Conservation (phyloP, 225 moss, liverwort and hornwort species). For the Marchantia polymorpha region DNA sequence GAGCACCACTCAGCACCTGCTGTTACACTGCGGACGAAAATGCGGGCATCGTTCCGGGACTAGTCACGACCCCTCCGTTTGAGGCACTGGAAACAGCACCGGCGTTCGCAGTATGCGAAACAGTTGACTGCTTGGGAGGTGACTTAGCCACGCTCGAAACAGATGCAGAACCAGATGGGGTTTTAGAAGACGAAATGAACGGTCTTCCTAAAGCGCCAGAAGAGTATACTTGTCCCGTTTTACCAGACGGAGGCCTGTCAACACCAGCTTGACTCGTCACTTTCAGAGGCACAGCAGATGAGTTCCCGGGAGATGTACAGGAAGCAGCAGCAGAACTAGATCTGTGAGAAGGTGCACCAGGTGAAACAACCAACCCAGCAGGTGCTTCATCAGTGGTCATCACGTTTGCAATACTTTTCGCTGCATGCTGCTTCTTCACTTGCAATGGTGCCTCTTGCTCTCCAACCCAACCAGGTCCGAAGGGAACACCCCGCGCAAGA, state of each 20-base stretch:
- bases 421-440: conserved; percentile 1
- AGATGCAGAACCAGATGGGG: background rate
- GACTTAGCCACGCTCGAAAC: background rate
- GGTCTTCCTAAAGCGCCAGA: conserved; percentile 9
- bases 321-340: conserved; percentile 2
- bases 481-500: conserved; percentile 31
- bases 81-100: background rate
- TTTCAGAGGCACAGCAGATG: conserved; percentile 5
- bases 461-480: conserved; percentile 39
- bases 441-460: conserved; percentile 15
- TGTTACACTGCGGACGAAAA: background rate
- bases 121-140: background rate
- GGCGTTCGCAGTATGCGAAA: background rate
- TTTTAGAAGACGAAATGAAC: conserved; percentile 6
- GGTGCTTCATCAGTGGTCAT: background rate
- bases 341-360: background rate
- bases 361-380: background rate
- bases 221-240: conserved; percentile 3
- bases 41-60: background rate
- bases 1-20: background rate
- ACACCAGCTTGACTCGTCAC: background rate
- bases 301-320: background rate
- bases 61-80: background rate
- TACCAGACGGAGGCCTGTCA: conserved; percentile 7
- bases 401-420: background rate